phyloP scores from a whole-genome alignment of 2,329 filamentous ascomycete species.

The Botrytis aclada region DNA sequence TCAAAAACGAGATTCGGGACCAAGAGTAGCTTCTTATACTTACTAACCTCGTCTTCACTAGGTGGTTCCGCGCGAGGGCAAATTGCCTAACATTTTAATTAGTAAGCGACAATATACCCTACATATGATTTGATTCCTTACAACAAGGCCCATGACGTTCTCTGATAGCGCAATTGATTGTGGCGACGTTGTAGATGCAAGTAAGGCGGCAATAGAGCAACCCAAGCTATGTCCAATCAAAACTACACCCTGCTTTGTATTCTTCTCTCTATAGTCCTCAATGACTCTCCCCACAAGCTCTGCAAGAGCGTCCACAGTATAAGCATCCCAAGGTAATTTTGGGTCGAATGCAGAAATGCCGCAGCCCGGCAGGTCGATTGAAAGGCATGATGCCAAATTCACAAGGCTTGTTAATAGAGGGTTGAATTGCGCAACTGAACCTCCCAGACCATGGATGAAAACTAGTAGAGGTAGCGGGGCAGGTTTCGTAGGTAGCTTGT shows the following conservation, averaged over 20 bases:
- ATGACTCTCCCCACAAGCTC: constrained; percentile 75
- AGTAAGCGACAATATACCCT: not conserved
- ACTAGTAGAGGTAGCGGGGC: constrained; percentile 78
- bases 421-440: constrained; percentile 84
- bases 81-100: constrained; percentile 47
- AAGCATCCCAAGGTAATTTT: constrained; percentile 66
- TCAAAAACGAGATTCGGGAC: constrained; percentile 73
- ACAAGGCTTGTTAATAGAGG: constrained; percentile 76
- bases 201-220: constrained; percentile 68
- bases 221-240: constrained; percentile 90
- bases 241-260: constrained; percentile 67
- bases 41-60: constrained; percentile 49
- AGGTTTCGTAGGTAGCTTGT: constrained; percentile 71
- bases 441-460: constrained; percentile 91
- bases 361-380: constrained; percentile 87
- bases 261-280: constrained; percentile 64
- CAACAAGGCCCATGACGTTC: constrained; percentile 72
- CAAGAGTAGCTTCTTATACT: constrained; percentile 57
- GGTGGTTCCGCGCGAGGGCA: constrained; percentile 71
- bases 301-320: constrained; percentile 70
- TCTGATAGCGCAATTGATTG: constrained; percentile 53
- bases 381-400: constrained; percentile 79
- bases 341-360: constrained; percentile 75
- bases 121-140: constrained; percentile 12
- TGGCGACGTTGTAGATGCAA: constrained; percentile 56